Percentiles rank a stretch among this genome's conserved stretches.
These are phyloP conservation scores for Tetrapisispora arboricola DNA, from an alignment of 805 yeast genomes.

Conservation along the genomic window DNA sequence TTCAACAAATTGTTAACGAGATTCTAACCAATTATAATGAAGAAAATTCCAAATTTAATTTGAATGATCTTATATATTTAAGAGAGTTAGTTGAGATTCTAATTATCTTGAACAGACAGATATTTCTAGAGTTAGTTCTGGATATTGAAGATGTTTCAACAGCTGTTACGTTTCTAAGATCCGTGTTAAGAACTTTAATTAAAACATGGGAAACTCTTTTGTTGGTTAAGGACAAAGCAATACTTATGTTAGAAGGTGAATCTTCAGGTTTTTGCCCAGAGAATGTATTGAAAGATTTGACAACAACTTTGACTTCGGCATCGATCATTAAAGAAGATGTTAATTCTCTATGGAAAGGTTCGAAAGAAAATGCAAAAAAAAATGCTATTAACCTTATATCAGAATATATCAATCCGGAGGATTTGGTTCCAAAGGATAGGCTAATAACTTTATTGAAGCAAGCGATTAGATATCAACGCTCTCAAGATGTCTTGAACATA, in stretches of 20 bases:
- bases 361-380: constrained; percentile 30
- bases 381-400: constrained; percentile 35
- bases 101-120: constrained; percentile 20
- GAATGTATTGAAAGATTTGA: constrained; percentile 23
- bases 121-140: constrained; percentile 21
- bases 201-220: constrained; percentile 22
- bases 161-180: constrained; percentile 20
- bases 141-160: constrained; percentile 11
- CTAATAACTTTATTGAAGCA: constrained; percentile 42
- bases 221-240: background rate
- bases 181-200: constrained; percentile 16
- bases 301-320: constrained; percentile 25
- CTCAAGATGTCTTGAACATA: constrained; percentile 28
- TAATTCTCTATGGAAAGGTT: constrained; percentile 27
- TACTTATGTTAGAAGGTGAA: constrained; percentile 5
- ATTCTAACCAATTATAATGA: background rate
- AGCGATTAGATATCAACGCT: constrained; percentile 38
- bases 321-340: constrained; percentile 9
- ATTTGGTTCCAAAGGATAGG: constrained; percentile 44
- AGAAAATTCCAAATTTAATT: background rate
- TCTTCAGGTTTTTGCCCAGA: constrained; percentile 17
- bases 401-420: constrained; percentile 39
- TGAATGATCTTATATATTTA: constrained; percentile 1
- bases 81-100: constrained; percentile 17
- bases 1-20: background rate